Evolutionary conservation across 768 basidiomycete genomes (phyloP), one percentile per base, ranked within the genome.

Genomic region (Amanita muscaria): DNA sequence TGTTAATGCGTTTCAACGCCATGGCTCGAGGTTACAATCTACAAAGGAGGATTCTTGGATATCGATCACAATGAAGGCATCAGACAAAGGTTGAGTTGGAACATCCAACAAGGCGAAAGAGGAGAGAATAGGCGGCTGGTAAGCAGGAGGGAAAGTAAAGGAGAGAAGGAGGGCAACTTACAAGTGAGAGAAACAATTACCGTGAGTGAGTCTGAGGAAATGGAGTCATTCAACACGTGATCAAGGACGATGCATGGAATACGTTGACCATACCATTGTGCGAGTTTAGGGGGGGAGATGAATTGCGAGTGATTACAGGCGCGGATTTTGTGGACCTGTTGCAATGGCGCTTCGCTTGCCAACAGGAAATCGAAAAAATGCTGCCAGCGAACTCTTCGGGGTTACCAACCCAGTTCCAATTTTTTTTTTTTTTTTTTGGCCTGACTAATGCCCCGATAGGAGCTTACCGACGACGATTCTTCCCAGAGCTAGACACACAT

Each of bases 1-100:
- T 98, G 85, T 94, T 94, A 73, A 98, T 98, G 77, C 94, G 94
- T 77, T 94, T 96, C 55, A 96, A 77, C 59, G 94, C 92, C 94
- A 97, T 97, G 57, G 56, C 50, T 44, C 49, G 56, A 51, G 46
- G 57, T 62, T 48, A 40, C 51, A 37, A 52, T 51, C 41, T 55
- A 57, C 54, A 55, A 49, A 50, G 53, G 53, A 50, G 51, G 61
- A 54, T 58, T 56, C 61, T 61, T 52, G 19, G 48, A 51, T 45
- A 70, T 72, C 67, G 68, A 63, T 64, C 59, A 53, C 62, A 67
- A 72, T 70, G 67, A 65, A 19, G 30, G 21, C 12, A 33, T 29
- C 21, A 21, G 23, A 19, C 12, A 32, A 32, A n/a, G 40, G 40
- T 29, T 18, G 16, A 32, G 19, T 32, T 8, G 8, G 14, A 22